phyloP scores from a whole-genome alignment of 2,329 filamentous ascomycete genomes.

The Beauveria australis region DNA sequence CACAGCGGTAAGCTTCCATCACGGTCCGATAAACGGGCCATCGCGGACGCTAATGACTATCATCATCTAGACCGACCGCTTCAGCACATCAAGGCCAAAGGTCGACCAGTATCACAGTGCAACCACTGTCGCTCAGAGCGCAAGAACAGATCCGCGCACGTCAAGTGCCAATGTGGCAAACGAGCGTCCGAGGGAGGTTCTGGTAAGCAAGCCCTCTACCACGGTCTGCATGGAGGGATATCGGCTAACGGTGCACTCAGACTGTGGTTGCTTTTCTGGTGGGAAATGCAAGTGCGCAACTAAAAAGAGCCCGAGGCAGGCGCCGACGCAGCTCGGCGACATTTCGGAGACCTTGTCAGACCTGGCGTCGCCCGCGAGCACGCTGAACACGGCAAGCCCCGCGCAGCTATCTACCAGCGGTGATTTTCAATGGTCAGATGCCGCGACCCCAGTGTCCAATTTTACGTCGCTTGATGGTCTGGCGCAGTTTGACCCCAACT shows the following conservation, averaged over 20 bases:
- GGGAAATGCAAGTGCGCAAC: slow-evolving; percentile 7
- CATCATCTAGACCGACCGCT: neutral
- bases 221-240: too few relatives aligned
- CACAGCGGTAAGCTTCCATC: slow-evolving; percentile 17
- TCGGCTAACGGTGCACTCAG: neutral
- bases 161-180: slow-evolving; percentile 56
- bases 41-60: neutral
- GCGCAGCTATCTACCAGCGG: neutral
- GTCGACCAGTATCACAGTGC: slow-evolving; percentile 9
- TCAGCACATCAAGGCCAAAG: slow-evolving; percentile 6
- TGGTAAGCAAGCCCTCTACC: neutral
- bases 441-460: neutral
- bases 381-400: neutral
- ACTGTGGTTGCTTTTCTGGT: slow-evolving; percentile 3
- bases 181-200: neutral
- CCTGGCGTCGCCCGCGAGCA: neutral
- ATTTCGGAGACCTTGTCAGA: neutral
- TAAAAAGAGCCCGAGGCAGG: slow-evolving; percentile 10
- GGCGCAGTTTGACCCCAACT: neutral
- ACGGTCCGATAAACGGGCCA: neutral
- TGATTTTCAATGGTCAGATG: neutral
- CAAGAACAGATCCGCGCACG: slow-evolving; percentile 7
- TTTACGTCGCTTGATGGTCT: neutral
- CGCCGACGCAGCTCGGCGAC: neutral
- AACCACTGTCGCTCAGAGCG: slow-evolving; percentile 10